phyloP scores from a whole-genome alignment of 1,284 basidiomycete species.

The Naganishia cerealis region DNA sequence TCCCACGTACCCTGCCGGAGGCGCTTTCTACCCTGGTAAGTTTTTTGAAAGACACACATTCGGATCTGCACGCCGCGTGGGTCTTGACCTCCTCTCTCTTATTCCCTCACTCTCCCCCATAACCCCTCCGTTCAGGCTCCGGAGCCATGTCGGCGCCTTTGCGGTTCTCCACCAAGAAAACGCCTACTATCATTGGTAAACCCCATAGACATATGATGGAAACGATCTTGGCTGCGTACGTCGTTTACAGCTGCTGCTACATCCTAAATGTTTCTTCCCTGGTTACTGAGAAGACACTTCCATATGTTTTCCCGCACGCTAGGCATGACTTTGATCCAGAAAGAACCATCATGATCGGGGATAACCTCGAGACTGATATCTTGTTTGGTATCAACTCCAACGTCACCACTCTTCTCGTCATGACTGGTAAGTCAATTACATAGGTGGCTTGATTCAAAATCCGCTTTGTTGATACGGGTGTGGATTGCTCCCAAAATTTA shows the following conservation, averaged over 20 bases:
- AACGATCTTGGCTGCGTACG: conserved; percentile 91
- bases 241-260: conserved; percentile 77
- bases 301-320: conserved; percentile 13
- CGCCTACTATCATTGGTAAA: conserved; percentile 84
- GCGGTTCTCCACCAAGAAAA: conserved; percentile 64
- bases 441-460: background rate
- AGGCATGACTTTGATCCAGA: conserved; percentile 81
- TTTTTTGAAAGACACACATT: background rate
- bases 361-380: conserved; percentile 85
- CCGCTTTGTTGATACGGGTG: background rate
- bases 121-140: conserved; percentile 52
- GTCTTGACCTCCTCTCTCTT: background rate
- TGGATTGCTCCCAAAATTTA: conserved; percentile 42
- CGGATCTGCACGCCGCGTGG: background rate
- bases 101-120: background rate
- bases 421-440: conserved; percentile 67
- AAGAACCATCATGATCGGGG: conserved; percentile 90
- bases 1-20: conserved; percentile 77
- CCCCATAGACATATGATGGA: conserved; percentile 90
- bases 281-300: conserved; percentile 68
- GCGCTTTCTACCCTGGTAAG: conserved; percentile 75
- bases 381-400: conserved; percentile 83
- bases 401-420: conserved; percentile 80
- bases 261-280: conserved; percentile 95
- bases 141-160: conserved; percentile 83